These are phyloP conservation scores for Trichoderma simmonsii DNA, from an alignment of 2,329 filamentous ascomycete species.

Conservation along the genomic window DNA sequence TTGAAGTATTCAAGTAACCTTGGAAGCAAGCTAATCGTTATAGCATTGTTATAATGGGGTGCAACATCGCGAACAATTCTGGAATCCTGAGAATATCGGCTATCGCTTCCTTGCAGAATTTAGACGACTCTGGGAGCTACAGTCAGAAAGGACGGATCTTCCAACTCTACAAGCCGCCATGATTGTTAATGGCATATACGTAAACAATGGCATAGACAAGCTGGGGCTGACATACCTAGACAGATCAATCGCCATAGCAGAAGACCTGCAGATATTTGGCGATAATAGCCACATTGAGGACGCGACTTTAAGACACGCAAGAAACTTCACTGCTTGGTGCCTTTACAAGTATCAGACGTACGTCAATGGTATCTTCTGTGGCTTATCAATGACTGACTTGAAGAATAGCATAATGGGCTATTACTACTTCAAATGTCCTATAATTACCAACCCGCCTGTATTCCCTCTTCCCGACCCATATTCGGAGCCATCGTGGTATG, in stretches of 20 bases:
- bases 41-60: neutral
- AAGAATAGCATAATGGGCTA: neutral
- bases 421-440: constrained; percentile 20
- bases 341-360: constrained; percentile 34
- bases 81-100: constrained; percentile 33
- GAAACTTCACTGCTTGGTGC: constrained; percentile 33
- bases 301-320: neutral
- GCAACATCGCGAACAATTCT: constrained; percentile 26
- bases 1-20: neutral
- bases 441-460: constrained; percentile 27
- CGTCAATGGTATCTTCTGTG: neutral
- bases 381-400: neutral
- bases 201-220: constrained; percentile 32
- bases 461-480: constrained; percentile 26
- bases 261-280: constrained; percentile 29
- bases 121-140: constrained; percentile 34
- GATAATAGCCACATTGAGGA: neutral
- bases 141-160: constrained; percentile 25
- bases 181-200: constrained; percentile 30
- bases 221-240: constrained; percentile 31
- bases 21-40: neutral
- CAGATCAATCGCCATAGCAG: constrained; percentile 31
- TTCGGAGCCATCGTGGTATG: constrained; percentile 26
- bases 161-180: constrained; percentile 35
- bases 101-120: constrained; percentile 38